Base-by-base conservation (phyloP, 2,329 filamentous ascomycete genomes). In the Raffaelea deltoideospora region DNA sequence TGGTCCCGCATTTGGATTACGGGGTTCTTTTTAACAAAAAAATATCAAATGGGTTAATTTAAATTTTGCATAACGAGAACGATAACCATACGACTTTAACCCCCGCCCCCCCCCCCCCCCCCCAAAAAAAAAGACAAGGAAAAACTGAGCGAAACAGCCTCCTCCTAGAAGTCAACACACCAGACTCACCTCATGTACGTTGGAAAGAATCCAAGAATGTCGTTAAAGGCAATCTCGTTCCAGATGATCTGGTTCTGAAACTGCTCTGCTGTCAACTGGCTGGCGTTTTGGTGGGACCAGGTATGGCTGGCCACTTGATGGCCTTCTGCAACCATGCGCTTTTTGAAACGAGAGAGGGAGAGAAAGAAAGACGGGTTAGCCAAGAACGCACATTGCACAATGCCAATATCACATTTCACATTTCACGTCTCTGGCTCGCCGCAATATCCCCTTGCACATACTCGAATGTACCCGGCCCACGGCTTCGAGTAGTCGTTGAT, bases 271-370 rank as follows among this genome's bases (percentile, higher is more conserved):
- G 46, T 53, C 38, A 64, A 40, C 19, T 48, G 42, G 33, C 50
- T 53, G 4, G 63, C 51, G 42, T 66, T 56, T 36, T 56, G 48
- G 44, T 67, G 63, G 8, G 57, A 58, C 58, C 57, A 66, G 1
- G 62, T 65, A 44, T 68, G 64, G 38, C 57, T 60, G 29, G 54
- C 64, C 29, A 68, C 49, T 37, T 68, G 64, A 43, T 67, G 64
- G n/a, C 63, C 62, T 24, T 57, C 54, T 4, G 45, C 45, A 33
- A 57, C 44, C 57, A 66, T 65, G 17, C 58, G 53, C 44, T 61
- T 21, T 58, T 50, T n/a, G n/a, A n/a, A 8, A 15, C 17, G 10
- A 45, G 30, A 50, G 43, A 29, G 3, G 17, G 21, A 18, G 18
- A 22, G 32, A 15, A 18, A 15, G 35, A 9, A 8, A 22, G 9